phyloP scores from a whole-genome alignment of 257 asterid genomes.

The Striga asiatica region DNA sequence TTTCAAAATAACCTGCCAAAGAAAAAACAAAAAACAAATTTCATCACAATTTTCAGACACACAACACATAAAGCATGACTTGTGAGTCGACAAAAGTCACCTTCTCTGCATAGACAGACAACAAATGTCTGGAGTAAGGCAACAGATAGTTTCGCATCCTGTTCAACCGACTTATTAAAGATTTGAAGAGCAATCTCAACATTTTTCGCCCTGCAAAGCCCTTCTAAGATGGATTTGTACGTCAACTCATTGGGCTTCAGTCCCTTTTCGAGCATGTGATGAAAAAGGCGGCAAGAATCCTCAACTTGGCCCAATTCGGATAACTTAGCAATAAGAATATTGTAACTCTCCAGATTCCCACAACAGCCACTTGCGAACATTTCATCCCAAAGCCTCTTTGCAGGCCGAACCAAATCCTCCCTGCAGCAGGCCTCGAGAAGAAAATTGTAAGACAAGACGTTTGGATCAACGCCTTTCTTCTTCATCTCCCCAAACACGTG shows the following conservation, averaged over 20 bases:
- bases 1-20: no score
- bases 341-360: slow-evolving; percentile 53
- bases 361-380: slow-evolving; percentile 76
- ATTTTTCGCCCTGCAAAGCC: slow-evolving; percentile 46
- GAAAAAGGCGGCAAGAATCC: slow-evolving; percentile 60
- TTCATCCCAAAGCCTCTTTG: slow-evolving; percentile 88
- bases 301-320: slow-evolving; percentile 47
- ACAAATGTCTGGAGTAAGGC: slow-evolving; percentile 30
- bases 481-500: slow-evolving; percentile 67
- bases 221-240: slow-evolving; percentile 45
- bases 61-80: background rate
- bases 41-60: no score
- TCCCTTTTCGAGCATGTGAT: slow-evolving; percentile 61
- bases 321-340: slow-evolving; percentile 43
- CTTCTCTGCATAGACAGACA: slow-evolving; percentile 55
- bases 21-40: no score
- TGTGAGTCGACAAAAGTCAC: slow-evolving; percentile 17
- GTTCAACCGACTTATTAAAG: slow-evolving; percentile 38
- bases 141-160: slow-evolving; percentile 34
- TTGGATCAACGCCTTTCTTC: slow-evolving; percentile 56
- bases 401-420: slow-evolving; percentile 75
- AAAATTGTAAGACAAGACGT: slow-evolving; percentile 52
- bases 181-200: slow-evolving; percentile 40
- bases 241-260: slow-evolving; percentile 40
- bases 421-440: slow-evolving; percentile 80